Percentiles rank a stretch among this genome's conserved stretches.
Conservation (phyloP, 2,329 filamentous ascomycete species). For the Aspergillus sergii region DNA sequence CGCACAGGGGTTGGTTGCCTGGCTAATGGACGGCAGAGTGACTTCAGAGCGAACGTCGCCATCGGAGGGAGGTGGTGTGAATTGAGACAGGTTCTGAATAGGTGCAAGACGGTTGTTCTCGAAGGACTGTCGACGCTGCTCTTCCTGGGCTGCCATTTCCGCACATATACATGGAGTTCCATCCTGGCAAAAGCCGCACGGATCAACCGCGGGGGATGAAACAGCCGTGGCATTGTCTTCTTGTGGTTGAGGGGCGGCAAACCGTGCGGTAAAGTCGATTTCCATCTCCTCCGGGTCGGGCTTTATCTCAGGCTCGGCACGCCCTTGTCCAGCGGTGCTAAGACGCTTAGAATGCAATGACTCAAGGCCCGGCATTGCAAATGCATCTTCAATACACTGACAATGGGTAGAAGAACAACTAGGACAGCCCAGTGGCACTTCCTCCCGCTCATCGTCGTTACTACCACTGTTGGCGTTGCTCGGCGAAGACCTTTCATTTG, state of each 20-base stretch:
- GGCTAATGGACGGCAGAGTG: slow-evolving; percentile 41
- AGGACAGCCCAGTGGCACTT: slow-evolving; percentile 62
- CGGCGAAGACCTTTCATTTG: slow-evolving; percentile 2
- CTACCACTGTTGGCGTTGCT: slow-evolving; percentile 13
- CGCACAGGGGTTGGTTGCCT: slow-evolving; percentile 51
- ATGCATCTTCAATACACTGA: slow-evolving; percentile 60
- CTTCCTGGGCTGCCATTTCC: slow-evolving; percentile 57
- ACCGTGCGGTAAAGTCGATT: slow-evolving; percentile 73
- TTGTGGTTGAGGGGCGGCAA: slow-evolving; percentile 50
- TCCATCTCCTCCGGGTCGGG: slow-evolving; percentile 58
- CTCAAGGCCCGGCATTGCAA: slow-evolving; percentile 49
- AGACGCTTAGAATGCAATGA: slow-evolving; percentile 44
- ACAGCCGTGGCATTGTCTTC: slow-evolving; percentile 26
- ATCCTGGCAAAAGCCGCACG: slow-evolving; percentile 81
- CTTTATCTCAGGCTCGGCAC: slow-evolving; percentile 52
- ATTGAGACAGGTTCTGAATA: slow-evolving; percentile 50
- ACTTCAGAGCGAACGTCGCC: slow-evolving; percentile 61
- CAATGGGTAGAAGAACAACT: slow-evolving; percentile 67
- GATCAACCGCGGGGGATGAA: slow-evolving; percentile 57
- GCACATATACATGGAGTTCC: slow-evolving; percentile 82
- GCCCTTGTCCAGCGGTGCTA: slow-evolving; percentile 55
- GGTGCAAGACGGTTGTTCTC: slow-evolving; percentile 47
- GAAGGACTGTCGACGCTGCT: slow-evolving; percentile 39
- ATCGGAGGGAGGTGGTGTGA: slow-evolving; percentile 57
- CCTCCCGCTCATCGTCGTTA: slow-evolving; percentile 26